These are phyloP conservation scores for Coemansia furcata DNA, from an alignment of 192 early-diverging fungal genomes.

Conservation along the genomic window DNA sequence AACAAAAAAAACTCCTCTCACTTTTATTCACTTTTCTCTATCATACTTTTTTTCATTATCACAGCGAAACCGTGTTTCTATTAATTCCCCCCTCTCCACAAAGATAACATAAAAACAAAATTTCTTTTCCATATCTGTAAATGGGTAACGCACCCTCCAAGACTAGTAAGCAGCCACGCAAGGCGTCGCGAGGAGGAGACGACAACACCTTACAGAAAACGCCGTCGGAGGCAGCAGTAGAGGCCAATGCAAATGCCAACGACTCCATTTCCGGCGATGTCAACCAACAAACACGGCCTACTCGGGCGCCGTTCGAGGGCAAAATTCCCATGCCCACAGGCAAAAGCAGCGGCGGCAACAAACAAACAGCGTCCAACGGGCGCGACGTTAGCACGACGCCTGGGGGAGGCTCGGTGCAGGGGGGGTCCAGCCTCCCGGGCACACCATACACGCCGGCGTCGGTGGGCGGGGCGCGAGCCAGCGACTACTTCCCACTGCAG, in stretches of 20 bases:
- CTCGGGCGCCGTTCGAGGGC: conserved; percentile 20
- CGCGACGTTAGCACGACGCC: neutral
- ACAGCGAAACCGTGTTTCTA: too few relatives aligned
- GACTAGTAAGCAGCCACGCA: conserved; percentile 27
- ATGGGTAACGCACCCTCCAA: conserved; percentile 53
- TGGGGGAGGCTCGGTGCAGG: neutral
- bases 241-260: neutral
- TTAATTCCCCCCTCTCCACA: too few relatives aligned
- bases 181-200: conserved; percentile 4
- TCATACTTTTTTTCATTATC: too few relatives aligned
- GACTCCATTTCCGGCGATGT: neutral
- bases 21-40: too few relatives aligned
- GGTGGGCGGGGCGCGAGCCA: conserved; percentile 5
- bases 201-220: neutral
- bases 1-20: too few relatives aligned
- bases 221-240: conserved; percentile 3
- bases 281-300: neutral
- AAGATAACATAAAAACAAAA: too few relatives aligned
- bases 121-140: neutral
- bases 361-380: neutral
- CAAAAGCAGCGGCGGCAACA: neutral
- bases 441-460: conserved; percentile 45
- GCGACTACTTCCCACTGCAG: conserved; percentile 50
- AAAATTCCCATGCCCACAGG: conserved; percentile 12
- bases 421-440: conserved; percentile 18